Conservation (phyloP, 2,329 filamentous ascomycete genomes). For the Alternaria postmessia region DNA sequence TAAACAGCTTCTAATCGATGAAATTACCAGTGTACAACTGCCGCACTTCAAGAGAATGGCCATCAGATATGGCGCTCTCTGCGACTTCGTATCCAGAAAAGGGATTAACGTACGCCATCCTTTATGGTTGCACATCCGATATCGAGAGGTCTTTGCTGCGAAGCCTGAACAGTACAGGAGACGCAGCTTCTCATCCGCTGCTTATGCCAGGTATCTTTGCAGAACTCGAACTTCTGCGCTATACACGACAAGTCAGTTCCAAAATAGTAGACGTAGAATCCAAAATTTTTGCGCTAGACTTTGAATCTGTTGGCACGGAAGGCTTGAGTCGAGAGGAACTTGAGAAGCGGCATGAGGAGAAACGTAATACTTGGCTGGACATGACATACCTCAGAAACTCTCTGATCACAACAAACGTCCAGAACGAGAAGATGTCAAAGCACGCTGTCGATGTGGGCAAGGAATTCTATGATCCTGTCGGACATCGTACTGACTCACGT, state of each 20-base stretch:
- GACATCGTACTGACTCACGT: no score
- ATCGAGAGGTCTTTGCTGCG: neutral
- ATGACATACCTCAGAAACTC: neutral
- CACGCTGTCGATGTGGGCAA: neutral
- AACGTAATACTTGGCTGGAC: neutral
- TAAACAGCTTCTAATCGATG: no score
- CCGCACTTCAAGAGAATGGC: neutral
- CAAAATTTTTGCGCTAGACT: neutral
- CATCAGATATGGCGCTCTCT: neutral
- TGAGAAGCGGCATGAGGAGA: neutral
- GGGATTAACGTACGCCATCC: neutral
- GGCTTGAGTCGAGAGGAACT: neutral
- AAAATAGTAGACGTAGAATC: neutral
- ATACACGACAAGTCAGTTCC: neutral
- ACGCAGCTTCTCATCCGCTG: neutral
- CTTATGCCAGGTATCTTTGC: neutral
- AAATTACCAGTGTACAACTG: neutral
- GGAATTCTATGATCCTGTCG: no score
- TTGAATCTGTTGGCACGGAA: neutral
- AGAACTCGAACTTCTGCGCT: neutral
- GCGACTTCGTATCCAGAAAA: no score
- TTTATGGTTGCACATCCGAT: neutral
- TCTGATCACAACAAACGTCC: neutral
- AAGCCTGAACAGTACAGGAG: neutral
- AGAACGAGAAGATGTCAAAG: neutral